Evolutionary conservation across 306 rosid species (phyloP), one percentile per base, ranked within the genome.

Genomic region (Trichosanthes truncata): DNA sequence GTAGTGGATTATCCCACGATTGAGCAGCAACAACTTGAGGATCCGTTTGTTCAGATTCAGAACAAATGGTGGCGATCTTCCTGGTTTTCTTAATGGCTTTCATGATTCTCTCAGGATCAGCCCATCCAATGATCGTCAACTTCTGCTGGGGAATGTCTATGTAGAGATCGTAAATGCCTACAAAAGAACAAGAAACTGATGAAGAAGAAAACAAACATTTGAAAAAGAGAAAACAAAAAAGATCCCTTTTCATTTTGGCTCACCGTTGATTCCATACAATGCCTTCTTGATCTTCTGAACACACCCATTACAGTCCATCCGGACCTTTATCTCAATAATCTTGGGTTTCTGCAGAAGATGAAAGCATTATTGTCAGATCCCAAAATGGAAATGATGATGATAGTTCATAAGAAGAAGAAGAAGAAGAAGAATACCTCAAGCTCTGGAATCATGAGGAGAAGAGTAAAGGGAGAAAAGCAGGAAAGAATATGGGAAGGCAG

Each of bases 251-350:
- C 60, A 8, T 8, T 1, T 73, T 33, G 51, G 52, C 89, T 62
- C 80, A 95, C 99, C 99, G 45, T 85, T 81, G 63, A 95, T 84
- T 84, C 92, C 96, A 59, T 82, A 75, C 20, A 95, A 80, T 17
- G 94, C 93, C 82, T 88, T 95, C 87, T 87, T 95, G 71, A 95
- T 89, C 97, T 95, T 93, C 73, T 89, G 93, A 20, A 90, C 91
- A n/a, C 99, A 95, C 9, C 99, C 97, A 66, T 95, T 93, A 49
- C 99, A 95, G 87, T 93, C 97, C 85, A 93, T 93, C 11, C 97
- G 91, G 83, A 95, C 94, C 78, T 91, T 89, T 78, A 93, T 90
- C 82, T 88, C 91, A 6, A 97, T 91, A 78, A 90, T 77, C 65
- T 81, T 92, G 77, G 87, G 88, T 87, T 82, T 89, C 96, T 89